phyloP scores from a whole-genome alignment of 1,139 yeast species.

The Candida tropicalis region DNA sequence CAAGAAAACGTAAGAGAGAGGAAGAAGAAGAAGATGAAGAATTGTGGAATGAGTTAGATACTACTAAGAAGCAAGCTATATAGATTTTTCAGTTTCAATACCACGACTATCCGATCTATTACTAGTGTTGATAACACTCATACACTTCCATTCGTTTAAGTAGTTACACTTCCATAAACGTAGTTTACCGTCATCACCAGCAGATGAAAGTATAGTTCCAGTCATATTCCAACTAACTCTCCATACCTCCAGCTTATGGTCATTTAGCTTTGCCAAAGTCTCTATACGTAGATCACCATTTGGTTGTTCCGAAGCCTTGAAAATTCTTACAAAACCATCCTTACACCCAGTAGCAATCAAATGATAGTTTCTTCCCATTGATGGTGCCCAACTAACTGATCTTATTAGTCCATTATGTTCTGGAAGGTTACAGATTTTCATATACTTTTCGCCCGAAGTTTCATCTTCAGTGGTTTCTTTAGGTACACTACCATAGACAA shows the following conservation, averaged over 20 bases:
- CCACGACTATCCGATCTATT: constrained; percentile 28
- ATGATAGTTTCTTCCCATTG: constrained; percentile 89
- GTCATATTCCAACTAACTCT: constrained; percentile 92
- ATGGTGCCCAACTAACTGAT: constrained; percentile 95
- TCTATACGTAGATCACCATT: constrained; percentile 39
- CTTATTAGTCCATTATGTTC: constrained; percentile 88
- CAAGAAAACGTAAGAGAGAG: constrained; percentile 26
- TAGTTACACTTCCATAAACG: constrained; percentile 91
- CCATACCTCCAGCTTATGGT: constrained; percentile 93
- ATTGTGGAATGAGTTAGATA: constrained; percentile 41
- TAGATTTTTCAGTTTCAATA: constrained; percentile 21
- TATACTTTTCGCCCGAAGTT: constrained; percentile 24
- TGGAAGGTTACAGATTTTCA: constrained; percentile 49
- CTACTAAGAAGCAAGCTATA: constrained; percentile 20
- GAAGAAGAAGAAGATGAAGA: constrained; percentile 36
- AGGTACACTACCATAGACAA: constrained; percentile 54
- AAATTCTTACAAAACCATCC: constrained; percentile 88
- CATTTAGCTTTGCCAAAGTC: constrained; percentile 50
- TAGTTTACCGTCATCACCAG: constrained; percentile 94
- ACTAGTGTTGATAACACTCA: constrained; percentile 84
- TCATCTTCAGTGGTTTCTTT: constrained; percentile 13
- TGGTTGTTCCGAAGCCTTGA: constrained; percentile 57
- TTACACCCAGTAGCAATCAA: constrained; percentile 93
- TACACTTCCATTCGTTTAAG: constrained; percentile 85
- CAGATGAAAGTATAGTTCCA: constrained; percentile 88